Conservation (phyloP, 2,329 filamentous ascomycete species). For the Mycosphaerelloides madeirae region DNA sequence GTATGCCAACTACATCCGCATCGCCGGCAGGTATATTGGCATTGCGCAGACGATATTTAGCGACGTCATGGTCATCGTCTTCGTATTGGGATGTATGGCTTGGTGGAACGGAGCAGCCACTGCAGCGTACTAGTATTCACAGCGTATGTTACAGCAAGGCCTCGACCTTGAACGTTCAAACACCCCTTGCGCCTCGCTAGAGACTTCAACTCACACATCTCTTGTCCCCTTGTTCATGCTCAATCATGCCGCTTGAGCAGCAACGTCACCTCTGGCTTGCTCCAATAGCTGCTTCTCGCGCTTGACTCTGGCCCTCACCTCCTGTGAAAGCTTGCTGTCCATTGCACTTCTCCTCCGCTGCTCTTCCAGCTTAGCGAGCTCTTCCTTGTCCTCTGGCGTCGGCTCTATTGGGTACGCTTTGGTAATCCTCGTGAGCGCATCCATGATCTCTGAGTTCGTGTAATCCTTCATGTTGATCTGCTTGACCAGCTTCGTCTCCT, state of each 20-base stretch:
- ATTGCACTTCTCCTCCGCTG: slow-evolving; percentile 47
- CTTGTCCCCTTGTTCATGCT: background rate
- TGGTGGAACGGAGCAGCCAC: slow-evolving; percentile 40
- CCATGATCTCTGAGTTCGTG: slow-evolving; percentile 58
- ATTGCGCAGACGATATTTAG: slow-evolving; percentile 67
- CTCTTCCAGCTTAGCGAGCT: slow-evolving; percentile 56
- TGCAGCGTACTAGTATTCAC: slow-evolving; percentile 10
- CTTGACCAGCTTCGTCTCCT: slow-evolving; percentile 33
- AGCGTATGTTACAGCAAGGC: slow-evolving; percentile 4
- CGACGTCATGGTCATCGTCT: slow-evolving; percentile 72
- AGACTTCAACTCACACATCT: background rate
- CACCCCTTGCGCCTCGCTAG: slow-evolving; percentile 5
- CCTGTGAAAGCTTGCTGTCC: slow-evolving; percentile 53
- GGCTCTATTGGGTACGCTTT: slow-evolving; percentile 55
- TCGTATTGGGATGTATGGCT: slow-evolving; percentile 61
- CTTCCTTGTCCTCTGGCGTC: slow-evolving; percentile 55
- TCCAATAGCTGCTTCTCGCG: slow-evolving; percentile 57
- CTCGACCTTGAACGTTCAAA: background rate
- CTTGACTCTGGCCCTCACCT: slow-evolving; percentile 54
- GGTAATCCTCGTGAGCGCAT: slow-evolving; percentile 58
- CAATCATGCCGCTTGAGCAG: slow-evolving; percentile 13
- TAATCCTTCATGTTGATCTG: slow-evolving; percentile 57
- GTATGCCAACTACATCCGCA: slow-evolving; percentile 57
- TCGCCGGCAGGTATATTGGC: slow-evolving; percentile 61
- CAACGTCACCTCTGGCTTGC: slow-evolving; percentile 49